These are phyloP conservation scores for Verticillium zaregamsianum DNA, from an alignment of 2,329 filamentous ascomycete species.

Conservation along the genomic window DNA sequence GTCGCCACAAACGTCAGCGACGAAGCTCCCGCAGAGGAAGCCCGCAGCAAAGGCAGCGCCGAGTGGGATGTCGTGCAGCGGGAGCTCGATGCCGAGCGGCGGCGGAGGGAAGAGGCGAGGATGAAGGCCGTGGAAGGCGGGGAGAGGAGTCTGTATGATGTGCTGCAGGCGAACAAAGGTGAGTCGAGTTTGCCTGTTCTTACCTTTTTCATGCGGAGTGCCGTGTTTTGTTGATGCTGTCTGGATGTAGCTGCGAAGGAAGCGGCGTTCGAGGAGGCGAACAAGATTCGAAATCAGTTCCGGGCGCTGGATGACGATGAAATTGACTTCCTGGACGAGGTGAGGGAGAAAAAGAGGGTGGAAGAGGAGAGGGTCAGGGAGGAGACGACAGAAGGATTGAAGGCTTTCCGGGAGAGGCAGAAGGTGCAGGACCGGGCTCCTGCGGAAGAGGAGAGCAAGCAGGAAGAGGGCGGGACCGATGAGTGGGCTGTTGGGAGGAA, in stretches of 20 bases:
- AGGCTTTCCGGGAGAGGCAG: conserved; percentile 51
- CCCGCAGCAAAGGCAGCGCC: conserved; percentile 18
- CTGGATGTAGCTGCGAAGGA: conserved; percentile 64
- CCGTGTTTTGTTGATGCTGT: not conserved
- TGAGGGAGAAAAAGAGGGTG: conserved; percentile 41
- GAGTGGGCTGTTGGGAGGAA: conserved; percentile 23
- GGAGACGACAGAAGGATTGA: conserved; percentile 55
- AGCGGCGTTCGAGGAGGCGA: conserved; percentile 74
- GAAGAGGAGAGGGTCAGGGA: conserved; percentile 51
- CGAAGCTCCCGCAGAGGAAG: conserved; percentile 16
- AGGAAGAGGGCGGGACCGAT: conserved; percentile 28
- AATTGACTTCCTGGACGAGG: conserved; percentile 66
- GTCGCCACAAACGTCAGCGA: conserved; percentile 12
- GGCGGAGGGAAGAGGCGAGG: conserved; percentile 47
- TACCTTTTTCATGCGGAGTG: not conserved
- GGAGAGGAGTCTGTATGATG: conserved; percentile 66
- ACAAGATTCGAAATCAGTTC: conserved; percentile 71
- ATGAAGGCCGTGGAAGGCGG: conserved; percentile 34
- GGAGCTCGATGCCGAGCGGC: conserved; percentile 59
- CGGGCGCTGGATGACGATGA: conserved; percentile 75
- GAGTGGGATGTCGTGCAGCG: conserved; percentile 64
- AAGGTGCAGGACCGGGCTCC: conserved; percentile 18
- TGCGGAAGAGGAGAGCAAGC: conserved; percentile 10
- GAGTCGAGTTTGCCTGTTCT: conserved; percentile 8
- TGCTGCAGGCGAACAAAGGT: conserved; percentile 81